Conservation (phyloP, 2,329 filamentous ascomycete species). For the Verticillium dahliae region DNA sequence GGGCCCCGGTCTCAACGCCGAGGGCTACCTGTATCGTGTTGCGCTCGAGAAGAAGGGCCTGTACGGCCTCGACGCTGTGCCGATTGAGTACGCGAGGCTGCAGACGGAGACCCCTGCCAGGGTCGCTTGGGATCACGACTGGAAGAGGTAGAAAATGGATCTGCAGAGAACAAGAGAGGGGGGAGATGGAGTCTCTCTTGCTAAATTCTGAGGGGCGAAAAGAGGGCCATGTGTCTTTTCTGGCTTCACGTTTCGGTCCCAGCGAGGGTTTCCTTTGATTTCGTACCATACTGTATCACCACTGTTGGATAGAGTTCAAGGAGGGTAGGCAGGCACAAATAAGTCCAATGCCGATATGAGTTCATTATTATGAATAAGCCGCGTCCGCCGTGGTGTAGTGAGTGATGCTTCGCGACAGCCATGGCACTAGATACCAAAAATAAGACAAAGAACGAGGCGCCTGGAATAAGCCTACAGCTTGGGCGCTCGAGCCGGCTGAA, state of each 20-base stretch:
- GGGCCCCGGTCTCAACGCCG: conserved; percentile 49
- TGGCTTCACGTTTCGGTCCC: not conserved
- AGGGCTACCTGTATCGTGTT: conserved; percentile 74
- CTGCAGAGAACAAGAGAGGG: too few species aligned
- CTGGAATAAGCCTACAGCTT: not conserved
- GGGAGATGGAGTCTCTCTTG: not conserved
- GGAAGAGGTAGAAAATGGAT: conserved; percentile 55
- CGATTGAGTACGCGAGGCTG: conserved; percentile 82
- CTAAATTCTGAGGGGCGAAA: not conserved
- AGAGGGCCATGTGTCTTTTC: not conserved
- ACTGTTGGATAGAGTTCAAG: not conserved
- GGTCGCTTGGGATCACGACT: conserved; percentile 87
- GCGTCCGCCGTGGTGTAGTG: not conserved
- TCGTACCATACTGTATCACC: not conserved
- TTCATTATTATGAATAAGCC: not conserved
- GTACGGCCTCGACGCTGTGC: conserved; percentile 65
- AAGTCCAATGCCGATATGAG: not conserved
- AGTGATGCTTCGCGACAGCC: not conserved
- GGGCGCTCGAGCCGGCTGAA: not conserved
- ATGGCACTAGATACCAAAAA: not conserved
- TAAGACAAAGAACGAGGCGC: not conserved
- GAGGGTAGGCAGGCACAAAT: not conserved
- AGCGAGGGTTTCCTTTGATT: not conserved
- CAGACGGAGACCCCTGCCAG: conserved; percentile 77
- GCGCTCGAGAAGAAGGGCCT: conserved; percentile 89